Percentiles rank a stretch among this genome's conserved stretches.
Conservation (phyloP, 2,329 filamentous ascomycete genomes). For the Colletotrichum sp. region DNA sequence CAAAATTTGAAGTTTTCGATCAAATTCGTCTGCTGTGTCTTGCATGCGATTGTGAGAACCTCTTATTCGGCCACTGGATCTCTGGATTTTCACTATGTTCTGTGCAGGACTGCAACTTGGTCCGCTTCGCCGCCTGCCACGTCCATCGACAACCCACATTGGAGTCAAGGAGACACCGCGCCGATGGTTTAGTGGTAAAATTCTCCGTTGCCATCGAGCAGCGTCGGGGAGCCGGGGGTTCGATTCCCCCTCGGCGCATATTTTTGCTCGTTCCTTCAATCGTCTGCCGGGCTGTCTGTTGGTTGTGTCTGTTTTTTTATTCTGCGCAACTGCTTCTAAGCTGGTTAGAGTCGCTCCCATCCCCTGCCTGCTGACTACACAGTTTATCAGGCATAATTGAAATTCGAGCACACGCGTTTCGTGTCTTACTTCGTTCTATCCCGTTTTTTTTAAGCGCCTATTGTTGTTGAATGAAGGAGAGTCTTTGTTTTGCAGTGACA, state of each 20-base stretch:
- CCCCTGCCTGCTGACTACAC: no score
- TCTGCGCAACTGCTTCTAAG: neutral
- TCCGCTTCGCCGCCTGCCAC: neutral
- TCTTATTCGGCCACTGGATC: neutral
- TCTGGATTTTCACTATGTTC: neutral
- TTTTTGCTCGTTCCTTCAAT: neutral
- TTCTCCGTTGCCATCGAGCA: conserved; percentile 2
- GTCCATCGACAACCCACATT: neutral
- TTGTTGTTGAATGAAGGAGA: no score
- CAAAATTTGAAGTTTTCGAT: neutral
- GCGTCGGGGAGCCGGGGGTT: conserved; percentile 12
- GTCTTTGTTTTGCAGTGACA: neutral
- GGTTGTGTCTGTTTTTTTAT: no score
- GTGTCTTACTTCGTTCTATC: no score
- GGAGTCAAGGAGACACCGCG: fast-evolving
- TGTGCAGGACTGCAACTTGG: neutral
- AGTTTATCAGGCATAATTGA: no score
- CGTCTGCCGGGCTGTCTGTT: neutral
- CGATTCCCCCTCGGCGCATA: conserved; percentile 6
- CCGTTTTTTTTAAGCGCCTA: no score
- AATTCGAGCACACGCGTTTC: neutral
- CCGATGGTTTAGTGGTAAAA: conserved; percentile 14
- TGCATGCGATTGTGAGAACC: neutral
- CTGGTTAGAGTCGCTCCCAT: neutral
- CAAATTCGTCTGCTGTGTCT: neutral